Evolutionary conservation across 2,329 filamentous ascomycete genomes (phyloP).

Genomic region (Mycosphaerella sp.): DNA sequence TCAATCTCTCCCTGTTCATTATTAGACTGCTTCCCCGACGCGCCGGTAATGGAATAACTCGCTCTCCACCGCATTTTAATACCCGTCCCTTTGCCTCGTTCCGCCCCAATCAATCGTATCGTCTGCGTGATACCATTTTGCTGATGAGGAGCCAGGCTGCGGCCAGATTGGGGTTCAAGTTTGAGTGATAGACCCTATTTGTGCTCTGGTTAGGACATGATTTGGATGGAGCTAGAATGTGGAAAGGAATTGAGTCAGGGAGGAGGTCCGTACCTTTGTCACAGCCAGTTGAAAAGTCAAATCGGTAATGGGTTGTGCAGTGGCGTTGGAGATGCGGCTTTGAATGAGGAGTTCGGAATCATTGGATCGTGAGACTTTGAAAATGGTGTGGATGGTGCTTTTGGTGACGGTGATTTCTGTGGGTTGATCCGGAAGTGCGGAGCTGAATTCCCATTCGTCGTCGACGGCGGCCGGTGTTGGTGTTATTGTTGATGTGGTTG

Average conservation of each 20-base stretch:
- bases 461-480: slow-evolving; percentile 49
- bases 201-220: not conserved
- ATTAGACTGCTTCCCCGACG: slow-evolving; percentile 46
- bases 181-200: slow-evolving; percentile 68
- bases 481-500: too few relatives aligned
- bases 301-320: slow-evolving; percentile 62
- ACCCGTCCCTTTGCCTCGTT: slow-evolving; percentile 63
- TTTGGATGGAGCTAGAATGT: too few relatives aligned
- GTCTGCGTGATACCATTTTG: slow-evolving; percentile 74
- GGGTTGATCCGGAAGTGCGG: slow-evolving; percentile 63
- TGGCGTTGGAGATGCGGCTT: slow-evolving; percentile 79
- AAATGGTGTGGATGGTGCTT: slow-evolving; percentile 58
- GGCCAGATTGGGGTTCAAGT: slow-evolving; percentile 78
- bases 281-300: slow-evolving; percentile 90
- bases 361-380: slow-evolving; percentile 59
- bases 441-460: slow-evolving; percentile 92
- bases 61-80: slow-evolving; percentile 88
- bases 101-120: slow-evolving; percentile 69
- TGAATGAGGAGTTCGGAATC: slow-evolving; percentile 58
- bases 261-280: slow-evolving; percentile 60
- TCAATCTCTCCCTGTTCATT: slow-evolving; percentile 82
- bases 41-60: slow-evolving; percentile 62
- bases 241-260: too few relatives aligned
- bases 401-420: slow-evolving; percentile 64
- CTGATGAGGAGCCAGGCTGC: slow-evolving; percentile 63